Evolutionary conservation across 106 monocot species (phyloP).

Genomic region (Platanthera zijinensis): DNA sequence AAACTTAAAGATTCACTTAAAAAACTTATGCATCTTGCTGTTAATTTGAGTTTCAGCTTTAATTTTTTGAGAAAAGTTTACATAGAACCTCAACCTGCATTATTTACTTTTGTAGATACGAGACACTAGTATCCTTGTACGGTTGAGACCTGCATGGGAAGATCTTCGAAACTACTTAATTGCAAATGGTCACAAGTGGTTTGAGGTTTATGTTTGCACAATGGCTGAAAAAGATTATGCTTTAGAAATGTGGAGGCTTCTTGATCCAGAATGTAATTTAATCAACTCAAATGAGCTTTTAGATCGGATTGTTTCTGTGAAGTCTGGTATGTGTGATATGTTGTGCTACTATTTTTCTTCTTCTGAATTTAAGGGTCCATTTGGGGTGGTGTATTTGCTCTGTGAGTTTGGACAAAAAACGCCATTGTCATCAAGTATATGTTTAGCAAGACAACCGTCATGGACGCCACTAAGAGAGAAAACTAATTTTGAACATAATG

Average conservation of each 20-base stretch:
- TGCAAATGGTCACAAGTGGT: slow-evolving; percentile 93
- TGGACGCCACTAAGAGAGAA: too few relatives aligned
- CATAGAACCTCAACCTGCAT: background rate
- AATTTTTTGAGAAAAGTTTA: background rate
- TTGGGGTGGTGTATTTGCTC: too few relatives aligned
- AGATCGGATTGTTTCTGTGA: slow-evolving; percentile 92
- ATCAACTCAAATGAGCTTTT: slow-evolving; percentile 68
- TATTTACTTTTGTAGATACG: slow-evolving; percentile 55
- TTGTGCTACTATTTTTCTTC: background rate
- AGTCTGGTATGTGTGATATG: slow-evolving; percentile 55
- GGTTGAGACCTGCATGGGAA: slow-evolving; percentile 94
- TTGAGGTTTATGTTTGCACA: slow-evolving; percentile 99
- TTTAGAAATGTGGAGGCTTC: slow-evolving; percentile 99
- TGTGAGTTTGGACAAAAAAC: too few relatives aligned
- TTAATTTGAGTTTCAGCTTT: background rate
- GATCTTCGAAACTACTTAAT: slow-evolving; percentile 88
- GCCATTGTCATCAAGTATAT: too few relatives aligned
- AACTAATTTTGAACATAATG: too few relatives aligned
- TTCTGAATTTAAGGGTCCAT: background rate
- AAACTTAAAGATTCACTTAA: background rate
- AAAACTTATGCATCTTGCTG: background rate
- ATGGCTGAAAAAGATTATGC: slow-evolving; percentile 99
- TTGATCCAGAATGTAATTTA: slow-evolving; percentile 87
- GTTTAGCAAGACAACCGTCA: too few relatives aligned
- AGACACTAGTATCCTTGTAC: slow-evolving; percentile 96